These are phyloP conservation scores for Colletotrichum sp. DNA, from an alignment of 2,329 filamentous ascomycete species.

Conservation along the genomic window DNA sequence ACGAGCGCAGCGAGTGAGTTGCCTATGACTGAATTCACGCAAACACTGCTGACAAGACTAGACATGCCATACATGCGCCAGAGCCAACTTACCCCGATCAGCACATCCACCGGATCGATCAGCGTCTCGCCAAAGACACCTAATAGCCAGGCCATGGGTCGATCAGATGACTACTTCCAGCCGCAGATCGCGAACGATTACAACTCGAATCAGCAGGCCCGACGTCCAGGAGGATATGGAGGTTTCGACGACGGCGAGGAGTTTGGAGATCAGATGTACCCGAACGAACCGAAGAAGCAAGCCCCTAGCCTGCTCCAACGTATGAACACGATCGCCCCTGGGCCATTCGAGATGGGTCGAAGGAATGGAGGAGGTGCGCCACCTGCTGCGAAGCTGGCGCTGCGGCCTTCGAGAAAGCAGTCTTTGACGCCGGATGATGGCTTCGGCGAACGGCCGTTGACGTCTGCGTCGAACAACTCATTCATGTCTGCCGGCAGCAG, in stretches of 20 bases:
- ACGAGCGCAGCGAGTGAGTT: slow-evolving; percentile 58
- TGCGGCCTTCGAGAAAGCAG: slow-evolving; percentile 32
- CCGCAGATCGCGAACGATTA: slow-evolving; percentile 50
- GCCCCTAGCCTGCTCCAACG: slow-evolving; percentile 56
- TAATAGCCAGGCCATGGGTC: slow-evolving; percentile 47
- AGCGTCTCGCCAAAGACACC: slow-evolving; percentile 69
- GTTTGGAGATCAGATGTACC: slow-evolving; percentile 47
- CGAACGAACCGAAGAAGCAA: slow-evolving; percentile 50
- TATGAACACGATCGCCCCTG: slow-evolving; percentile 70
- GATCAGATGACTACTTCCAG: slow-evolving; percentile 49
- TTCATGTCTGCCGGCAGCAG: slow-evolving; percentile 20
- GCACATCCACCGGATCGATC: slow-evolving; percentile 63
- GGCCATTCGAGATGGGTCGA: slow-evolving; percentile 64
- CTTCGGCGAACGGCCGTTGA: slow-evolving; percentile 30
- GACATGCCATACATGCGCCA: slow-evolving; percentile 60
- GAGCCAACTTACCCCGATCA: slow-evolving; percentile 68
- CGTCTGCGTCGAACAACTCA: slow-evolving; percentile 34
- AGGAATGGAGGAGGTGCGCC: slow-evolving; percentile 31
- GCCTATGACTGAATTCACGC: not conserved
- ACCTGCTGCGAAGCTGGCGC: slow-evolving; percentile 34
- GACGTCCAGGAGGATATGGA: slow-evolving; percentile 55
- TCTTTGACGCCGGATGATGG: slow-evolving; percentile 22
- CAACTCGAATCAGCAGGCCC: slow-evolving; percentile 40
- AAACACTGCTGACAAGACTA: slow-evolving; percentile 40
- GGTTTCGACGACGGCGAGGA: slow-evolving; percentile 46